Conservation (phyloP, 257 asterid genomes). For the Solanum piurae region DNA sequence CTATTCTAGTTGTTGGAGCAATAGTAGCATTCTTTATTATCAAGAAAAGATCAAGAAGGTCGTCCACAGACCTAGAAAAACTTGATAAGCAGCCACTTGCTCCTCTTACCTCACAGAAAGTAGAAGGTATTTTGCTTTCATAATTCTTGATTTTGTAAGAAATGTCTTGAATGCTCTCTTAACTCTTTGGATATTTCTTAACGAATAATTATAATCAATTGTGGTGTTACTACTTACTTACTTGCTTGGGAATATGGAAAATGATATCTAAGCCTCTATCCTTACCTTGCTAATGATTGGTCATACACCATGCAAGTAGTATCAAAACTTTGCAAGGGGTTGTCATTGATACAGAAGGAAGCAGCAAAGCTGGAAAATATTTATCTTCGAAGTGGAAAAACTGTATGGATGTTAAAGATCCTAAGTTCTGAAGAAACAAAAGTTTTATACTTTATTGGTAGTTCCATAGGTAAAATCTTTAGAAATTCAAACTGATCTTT, state of each 20-base stretch:
- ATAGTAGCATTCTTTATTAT: constrained; percentile 57
- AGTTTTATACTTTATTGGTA: neutral
- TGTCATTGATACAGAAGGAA: neutral
- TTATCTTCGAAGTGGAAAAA: neutral
- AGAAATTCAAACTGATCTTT: neutral
- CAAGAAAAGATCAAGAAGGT: constrained; percentile 54
- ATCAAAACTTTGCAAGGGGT: neutral
- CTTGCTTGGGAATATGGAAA: neutral
- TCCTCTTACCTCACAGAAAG: constrained; percentile 55
- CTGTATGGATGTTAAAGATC: neutral
- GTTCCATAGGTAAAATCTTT: neutral
- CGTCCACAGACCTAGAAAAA: constrained; percentile 57
- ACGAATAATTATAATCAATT: neutral
- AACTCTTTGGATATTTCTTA: neutral
- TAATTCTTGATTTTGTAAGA: constrained; percentile 14
- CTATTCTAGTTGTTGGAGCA: constrained; percentile 72
- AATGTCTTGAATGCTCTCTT: neutral
- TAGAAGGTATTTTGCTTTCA: constrained; percentile 30
- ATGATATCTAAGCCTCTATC: neutral
- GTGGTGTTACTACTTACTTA: neutral
- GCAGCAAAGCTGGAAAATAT: neutral
- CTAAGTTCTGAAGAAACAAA: neutral
- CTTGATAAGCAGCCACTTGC: constrained; percentile 54
- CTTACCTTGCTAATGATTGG: neutral
- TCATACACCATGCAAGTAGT: neutral